Conservation (phyloP, 225 moss, liverwort and hornwort species). For the Marchantia polymorpha region DNA sequence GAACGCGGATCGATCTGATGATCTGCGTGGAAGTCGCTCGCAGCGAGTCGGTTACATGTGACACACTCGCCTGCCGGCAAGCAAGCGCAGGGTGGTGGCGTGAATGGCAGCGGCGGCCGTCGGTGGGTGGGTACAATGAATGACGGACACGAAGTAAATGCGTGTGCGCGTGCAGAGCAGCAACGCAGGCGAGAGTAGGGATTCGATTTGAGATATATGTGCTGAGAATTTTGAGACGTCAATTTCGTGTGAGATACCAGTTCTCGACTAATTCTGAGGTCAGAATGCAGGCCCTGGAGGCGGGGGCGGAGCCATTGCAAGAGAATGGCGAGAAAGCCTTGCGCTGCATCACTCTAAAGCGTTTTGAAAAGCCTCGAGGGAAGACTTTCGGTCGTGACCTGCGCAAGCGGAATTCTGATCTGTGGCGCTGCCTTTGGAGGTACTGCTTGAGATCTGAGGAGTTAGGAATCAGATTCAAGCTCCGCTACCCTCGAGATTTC, state of each 20-base stretch:
- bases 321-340: not conserved
- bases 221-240: too few species aligned
- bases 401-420: not conserved
- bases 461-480: not conserved
- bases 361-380: not conserved
- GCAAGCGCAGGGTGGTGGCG: too few species aligned
- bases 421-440: slow-evolving; percentile 22
- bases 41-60: too few species aligned
- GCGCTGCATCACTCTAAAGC: not conserved
- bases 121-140: too few species aligned
- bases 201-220: too few species aligned
- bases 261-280: not conserved
- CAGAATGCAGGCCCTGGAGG: slow-evolving; percentile 16
- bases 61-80: too few species aligned
- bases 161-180: too few species aligned
- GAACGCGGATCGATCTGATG: too few species aligned
- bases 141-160: too few species aligned
- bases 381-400: slow-evolving; percentile 2
- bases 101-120: too few species aligned
- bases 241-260: not conserved
- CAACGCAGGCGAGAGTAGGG: too few species aligned
- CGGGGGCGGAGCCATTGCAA: not conserved
- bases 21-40: too few species aligned
- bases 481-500: slow-evolving; percentile 5
- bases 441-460: slow-evolving; percentile 20